A percentile compares a stretch with the other conserved stretches of the same genome.
phyloP scores from a whole-genome alignment of 2,329 filamentous ascomycete species.

The Ophiostoma sp. region DNA sequence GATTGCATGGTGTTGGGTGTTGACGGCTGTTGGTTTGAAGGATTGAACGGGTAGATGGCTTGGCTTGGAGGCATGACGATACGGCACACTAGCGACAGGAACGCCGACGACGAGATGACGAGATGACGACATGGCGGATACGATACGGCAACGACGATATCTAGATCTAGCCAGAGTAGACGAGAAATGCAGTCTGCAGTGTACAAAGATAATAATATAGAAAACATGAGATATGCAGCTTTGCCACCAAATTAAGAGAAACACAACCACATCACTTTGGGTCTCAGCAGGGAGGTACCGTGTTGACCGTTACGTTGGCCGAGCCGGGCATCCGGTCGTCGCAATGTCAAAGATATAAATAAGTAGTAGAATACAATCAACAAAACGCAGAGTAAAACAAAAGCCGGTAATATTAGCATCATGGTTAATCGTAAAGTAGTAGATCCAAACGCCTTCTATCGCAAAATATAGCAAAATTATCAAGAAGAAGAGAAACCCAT shows the following conservation, averaged over 20 bases:
- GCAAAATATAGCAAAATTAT: neutral
- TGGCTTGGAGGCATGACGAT: neutral
- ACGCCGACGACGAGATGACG: neutral
- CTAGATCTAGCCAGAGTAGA: neutral
- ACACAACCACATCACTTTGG: neutral
- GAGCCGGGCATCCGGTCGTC: neutral
- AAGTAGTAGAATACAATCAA: neutral
- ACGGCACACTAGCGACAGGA: neutral
- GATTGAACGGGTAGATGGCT: neutral
- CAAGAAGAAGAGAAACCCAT: neutral
- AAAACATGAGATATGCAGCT: neutral
- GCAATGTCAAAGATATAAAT: neutral
- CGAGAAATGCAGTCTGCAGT: slow-evolving; percentile 6
- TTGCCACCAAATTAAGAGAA: neutral
- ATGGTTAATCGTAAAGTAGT: neutral
- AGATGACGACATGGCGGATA: neutral
- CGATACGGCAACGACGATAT: neutral
- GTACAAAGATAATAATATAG: neutral
- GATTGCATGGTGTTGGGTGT: neutral
- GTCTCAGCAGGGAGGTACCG: neutral
- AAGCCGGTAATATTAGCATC: neutral
- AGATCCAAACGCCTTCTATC: slow-evolving; percentile 9
- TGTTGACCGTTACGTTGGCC: neutral
- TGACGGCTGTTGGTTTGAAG: neutral
- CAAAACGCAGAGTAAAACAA: neutral